Conservation (phyloP, 2,329 filamentous ascomycete species). For the Emericellopsis cladophorae region DNA sequence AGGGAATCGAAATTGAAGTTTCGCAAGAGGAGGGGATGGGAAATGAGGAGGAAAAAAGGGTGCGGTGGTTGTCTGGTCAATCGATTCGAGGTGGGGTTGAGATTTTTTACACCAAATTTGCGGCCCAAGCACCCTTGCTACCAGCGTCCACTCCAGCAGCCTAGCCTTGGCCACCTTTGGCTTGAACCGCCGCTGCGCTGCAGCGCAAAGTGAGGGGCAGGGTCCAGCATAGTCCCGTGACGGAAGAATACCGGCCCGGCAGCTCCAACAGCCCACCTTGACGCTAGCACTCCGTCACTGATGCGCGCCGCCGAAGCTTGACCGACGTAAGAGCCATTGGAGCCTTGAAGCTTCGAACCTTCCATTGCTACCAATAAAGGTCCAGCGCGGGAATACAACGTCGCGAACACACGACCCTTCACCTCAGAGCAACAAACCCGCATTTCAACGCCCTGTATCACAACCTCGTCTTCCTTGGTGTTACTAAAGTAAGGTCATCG, state of each 20-base stretch:
- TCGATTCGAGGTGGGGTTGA: conserved; percentile 25
- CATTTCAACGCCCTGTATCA: background rate
- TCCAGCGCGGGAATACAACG: background rate
- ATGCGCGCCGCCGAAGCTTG: background rate
- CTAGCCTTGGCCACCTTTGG: no score
- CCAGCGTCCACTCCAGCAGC: no score
- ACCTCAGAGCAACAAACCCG: conserved; percentile 4
- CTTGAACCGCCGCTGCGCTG: no score
- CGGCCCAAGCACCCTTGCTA: background rate
- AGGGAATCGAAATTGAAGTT: conserved; percentile 7
- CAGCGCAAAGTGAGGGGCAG: background rate
- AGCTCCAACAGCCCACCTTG: background rate
- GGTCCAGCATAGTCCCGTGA: conserved; percentile 1
- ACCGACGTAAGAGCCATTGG: conserved; percentile 25
- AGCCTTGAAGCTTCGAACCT: conserved; percentile 11
- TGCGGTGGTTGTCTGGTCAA: conserved; percentile 20
- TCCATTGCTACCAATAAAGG: background rate
- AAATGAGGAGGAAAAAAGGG: conserved; percentile 17
- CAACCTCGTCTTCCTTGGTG: no score
- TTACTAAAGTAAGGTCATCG: background rate
- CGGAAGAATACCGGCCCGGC: conserved; percentile 10
- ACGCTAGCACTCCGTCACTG: background rate
- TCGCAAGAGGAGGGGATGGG: conserved; percentile 11
- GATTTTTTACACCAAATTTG: conserved; percentile 18
- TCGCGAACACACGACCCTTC: background rate